Evolutionary conservation across 805 yeast species (phyloP).

Genomic region (Kuraishia ogatae): DNA sequence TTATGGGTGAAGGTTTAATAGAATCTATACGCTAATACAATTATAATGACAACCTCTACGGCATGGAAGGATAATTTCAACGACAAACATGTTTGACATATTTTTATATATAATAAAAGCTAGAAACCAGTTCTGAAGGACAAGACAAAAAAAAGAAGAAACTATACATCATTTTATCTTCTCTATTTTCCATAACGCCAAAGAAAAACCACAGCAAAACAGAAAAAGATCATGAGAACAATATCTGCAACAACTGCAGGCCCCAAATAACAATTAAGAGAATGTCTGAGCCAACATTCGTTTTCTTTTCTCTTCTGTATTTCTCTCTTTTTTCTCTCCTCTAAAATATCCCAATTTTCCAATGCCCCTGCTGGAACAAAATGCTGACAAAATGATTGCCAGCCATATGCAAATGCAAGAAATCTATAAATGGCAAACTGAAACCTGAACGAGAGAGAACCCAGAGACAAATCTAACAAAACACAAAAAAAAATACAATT

Average conservation of each 20-base stretch:
- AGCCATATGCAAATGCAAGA: neutral
- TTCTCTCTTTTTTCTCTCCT: neutral
- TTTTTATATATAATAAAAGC: neutral
- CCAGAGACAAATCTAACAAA: neutral
- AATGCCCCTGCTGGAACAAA: neutral
- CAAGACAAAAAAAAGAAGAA: neutral
- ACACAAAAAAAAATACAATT: conserved; percentile 1
- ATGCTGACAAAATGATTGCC: neutral
- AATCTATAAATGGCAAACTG: neutral
- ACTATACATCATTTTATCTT: conserved; percentile 1
- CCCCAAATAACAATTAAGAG: neutral
- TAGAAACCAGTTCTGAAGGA: neutral
- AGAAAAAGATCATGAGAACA: neutral
- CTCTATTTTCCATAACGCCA: conserved; percentile 1
- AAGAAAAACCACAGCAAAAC: neutral
- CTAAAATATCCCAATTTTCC: neutral
- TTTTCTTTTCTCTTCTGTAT: neutral
- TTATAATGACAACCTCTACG: too few relatives aligned
- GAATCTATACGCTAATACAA: neutral
- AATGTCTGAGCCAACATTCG: neutral
- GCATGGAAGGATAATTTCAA: too few relatives aligned
- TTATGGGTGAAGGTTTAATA: neutral
- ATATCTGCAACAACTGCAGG: neutral
- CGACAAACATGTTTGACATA: too few relatives aligned
- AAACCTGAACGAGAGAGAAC: neutral